phyloP scores from a whole-genome alignment of 805 yeast species.

The Tetrapisispora pingtungensis region DNA sequence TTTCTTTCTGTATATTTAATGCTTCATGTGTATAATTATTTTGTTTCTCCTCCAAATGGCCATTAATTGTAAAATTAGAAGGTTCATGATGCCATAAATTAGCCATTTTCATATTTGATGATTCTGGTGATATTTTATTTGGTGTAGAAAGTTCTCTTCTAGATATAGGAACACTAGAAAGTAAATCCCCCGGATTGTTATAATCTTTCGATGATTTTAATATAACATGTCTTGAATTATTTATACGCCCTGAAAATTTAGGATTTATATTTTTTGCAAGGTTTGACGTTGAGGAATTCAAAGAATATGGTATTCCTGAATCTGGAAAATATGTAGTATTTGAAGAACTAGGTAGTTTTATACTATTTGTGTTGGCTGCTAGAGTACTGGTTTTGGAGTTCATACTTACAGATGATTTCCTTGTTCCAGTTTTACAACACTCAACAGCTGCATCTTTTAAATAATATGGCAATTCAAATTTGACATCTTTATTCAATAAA shows the following conservation, averaged over 20 bases:
- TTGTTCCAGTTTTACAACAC: not conserved
- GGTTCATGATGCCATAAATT: not conserved
- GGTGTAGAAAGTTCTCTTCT: conserved; percentile 23
- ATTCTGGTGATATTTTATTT: not conserved
- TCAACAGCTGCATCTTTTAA: conserved; percentile 39
- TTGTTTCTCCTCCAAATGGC: not conserved
- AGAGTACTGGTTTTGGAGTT: not conserved
- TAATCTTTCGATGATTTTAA: conserved; percentile 42
- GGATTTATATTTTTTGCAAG: not conserved
- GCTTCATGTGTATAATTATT: not conserved
- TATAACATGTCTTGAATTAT: conserved; percentile 38
- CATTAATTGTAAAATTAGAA: not conserved
- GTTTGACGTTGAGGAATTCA: not conserved
- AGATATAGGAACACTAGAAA: conserved; percentile 70
- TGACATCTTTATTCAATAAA: conserved; percentile 42
- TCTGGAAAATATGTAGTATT: not conserved
- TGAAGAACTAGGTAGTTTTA: not conserved
- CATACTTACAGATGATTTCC: not conserved
- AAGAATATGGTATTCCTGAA: not conserved
- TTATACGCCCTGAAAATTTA: not conserved
- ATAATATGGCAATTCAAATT: conserved; percentile 51
- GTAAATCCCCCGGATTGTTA: conserved; percentile 74
- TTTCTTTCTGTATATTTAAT: not conserved
- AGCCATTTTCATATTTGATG: not conserved
- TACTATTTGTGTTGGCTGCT: not conserved